Evolutionary conservation across 2,329 filamentous ascomycete genomes (phyloP).

Genomic region (Xylaria sp.): DNA sequence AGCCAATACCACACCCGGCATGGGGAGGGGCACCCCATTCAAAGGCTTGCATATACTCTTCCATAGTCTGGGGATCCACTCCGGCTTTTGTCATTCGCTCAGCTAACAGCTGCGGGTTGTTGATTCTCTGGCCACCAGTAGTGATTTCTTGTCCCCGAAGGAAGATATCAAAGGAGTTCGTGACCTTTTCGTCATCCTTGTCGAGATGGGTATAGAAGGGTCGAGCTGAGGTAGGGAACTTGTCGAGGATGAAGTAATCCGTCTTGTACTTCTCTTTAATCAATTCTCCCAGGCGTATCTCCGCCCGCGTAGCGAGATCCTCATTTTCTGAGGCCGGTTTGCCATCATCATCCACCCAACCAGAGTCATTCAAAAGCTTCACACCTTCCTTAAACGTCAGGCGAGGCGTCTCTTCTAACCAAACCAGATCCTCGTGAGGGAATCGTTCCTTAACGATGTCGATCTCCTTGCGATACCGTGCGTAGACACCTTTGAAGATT

Average conservation of each 20-base stretch:
- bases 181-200: conserved; percentile 62
- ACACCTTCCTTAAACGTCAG: conserved; percentile 84
- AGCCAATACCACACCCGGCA: conserved; percentile 87
- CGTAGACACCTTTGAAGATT: conserved; percentile 79
- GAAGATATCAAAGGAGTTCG: conserved; percentile 96
- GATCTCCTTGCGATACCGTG: conserved; percentile 74
- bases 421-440: conserved; percentile 86
- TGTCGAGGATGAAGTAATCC: conserved; percentile 94
- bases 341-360: conserved; percentile 81
- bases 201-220: conserved; percentile 95
- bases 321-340: conserved; percentile 76
- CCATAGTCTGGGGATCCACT: conserved; percentile 83
- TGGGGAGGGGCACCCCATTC: conserved; percentile 90
- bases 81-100: conserved; percentile 80
- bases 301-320: conserved; percentile 85
- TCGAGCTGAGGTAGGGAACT: conserved; percentile 84
- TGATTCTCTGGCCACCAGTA: conserved; percentile 92
- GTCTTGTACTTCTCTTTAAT: conserved; percentile 88
- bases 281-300: conserved; percentile 85
- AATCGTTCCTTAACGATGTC: conserved; percentile 84
- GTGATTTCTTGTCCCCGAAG: conserved; percentile 92
- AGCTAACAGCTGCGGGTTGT: conserved; percentile 79
- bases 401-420: conserved; percentile 85
- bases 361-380: conserved; percentile 80
- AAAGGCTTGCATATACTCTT: conserved; percentile 90